Conservation (phyloP, 148 eudicot genomes). For the Rhododendron molle region DNA sequence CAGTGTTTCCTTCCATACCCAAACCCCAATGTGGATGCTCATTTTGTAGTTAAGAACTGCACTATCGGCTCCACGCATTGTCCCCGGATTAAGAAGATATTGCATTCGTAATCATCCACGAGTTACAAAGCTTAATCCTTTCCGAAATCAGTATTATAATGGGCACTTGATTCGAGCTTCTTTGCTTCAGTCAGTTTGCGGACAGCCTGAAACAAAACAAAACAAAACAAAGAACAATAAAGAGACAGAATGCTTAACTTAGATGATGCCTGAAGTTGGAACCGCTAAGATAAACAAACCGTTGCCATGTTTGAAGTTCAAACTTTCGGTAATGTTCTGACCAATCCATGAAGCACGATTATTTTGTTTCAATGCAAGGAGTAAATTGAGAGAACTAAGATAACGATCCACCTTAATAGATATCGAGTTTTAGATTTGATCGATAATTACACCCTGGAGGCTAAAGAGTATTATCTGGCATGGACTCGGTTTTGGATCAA, state of each 20-base stretch:
- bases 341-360: neutral
- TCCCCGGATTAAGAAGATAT: neutral
- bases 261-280: neutral
- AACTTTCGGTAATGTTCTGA: neutral
- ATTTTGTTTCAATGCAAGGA: neutral
- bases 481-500: neutral
- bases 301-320: neutral
- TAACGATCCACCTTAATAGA: neutral
- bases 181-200: constrained; percentile 87
- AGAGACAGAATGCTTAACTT: neutral
- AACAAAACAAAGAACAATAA: constrained; percentile 5
- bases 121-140: constrained; percentile 42
- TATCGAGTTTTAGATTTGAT: neutral
- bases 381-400: neutral
- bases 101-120: neutral
- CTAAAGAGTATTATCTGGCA: neutral
- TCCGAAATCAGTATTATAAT: constrained; percentile 84
- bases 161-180: constrained; percentile 88
- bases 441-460: neutral
- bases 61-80: neutral
- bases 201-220: constrained; percentile 57
- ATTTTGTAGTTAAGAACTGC: neutral
- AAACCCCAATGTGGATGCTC: neutral
- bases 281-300: neutral
- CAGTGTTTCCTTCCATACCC: neutral